Base-by-base conservation (phyloP, 2,329 filamentous ascomycete genomes). In the Nakataea oryzae region DNA sequence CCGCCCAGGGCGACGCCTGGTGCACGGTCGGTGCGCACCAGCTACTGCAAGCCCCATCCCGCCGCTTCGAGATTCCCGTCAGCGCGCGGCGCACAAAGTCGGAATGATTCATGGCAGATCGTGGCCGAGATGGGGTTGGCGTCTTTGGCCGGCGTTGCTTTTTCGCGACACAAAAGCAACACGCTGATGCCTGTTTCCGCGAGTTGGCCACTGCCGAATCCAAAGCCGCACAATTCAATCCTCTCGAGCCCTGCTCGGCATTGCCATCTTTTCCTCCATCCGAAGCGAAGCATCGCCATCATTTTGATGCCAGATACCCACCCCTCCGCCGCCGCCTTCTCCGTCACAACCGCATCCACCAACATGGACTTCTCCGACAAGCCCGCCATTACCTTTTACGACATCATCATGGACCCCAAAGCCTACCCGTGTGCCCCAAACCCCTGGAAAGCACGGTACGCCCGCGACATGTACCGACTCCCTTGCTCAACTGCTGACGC, bases 371-470 rank as follows among this genome's bases (percentile, higher is more conserved):
- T 21, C 14, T 50, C 41, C 41, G 34, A 59, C 26, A 21, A 41
- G 34, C 21, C 28, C 14, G 24, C 65, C 34, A 71, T 78, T 13
- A 59, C 69, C 54, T 72, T 78, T 62, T 80, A 79, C 66, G 77
- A 79, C 66, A 78, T 80, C 56, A 72, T 71, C 9, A 72, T 69
- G 0, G 68, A 65, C 0, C 71, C 74, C 0, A 74, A 77, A 0
- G 65, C 47, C 27, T 41, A 17, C 4, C 64, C 69, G 11, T 71
- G 63, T 57, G 68, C 72, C 1, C 68, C 70, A 14, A 75, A 74
- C 62, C 72, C 72, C 1, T 73, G 70, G 67, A 74, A 74, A 61
- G 58, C 67, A 9, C 66, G 72, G 63, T 68, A 66, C 9, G 47
- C 32, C 7, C 13, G 3, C 7, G n/a, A 9, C 8, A 5, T 28